Base-by-base conservation (phyloP, 345 rosid species). In the Acer yangbiense region DNA sequence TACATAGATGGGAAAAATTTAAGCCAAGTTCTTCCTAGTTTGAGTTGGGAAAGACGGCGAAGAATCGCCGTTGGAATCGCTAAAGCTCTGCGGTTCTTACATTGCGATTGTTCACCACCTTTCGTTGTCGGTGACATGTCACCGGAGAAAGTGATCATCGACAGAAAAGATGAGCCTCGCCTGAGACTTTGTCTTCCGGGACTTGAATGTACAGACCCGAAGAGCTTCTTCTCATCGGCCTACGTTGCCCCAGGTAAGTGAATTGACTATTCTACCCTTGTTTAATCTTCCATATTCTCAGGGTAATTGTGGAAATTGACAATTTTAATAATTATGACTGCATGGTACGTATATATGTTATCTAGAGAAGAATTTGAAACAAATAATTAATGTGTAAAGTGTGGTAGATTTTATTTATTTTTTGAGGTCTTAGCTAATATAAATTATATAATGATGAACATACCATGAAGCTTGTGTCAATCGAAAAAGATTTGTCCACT, bases 161-260 rank as follows among this genome's bases (percentile, higher is more conserved):
- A 88, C 76, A 77, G 72, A 14, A 85, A 83, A 32, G 89, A 80
- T 57, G 88, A 87, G 77, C 86, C 95, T 50, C 87, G 74, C 69
- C 80, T 95, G 64, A 81, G 80, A 64, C 32, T 88, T 52, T 82
- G 82, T 65, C 82, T 84, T 50, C 90, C 89, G 1, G 80, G 78
- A n/a, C 52, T 67, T 27, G 65, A 72, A 69, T 75, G 75, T 77
- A 60, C 69, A 16, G 87, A 85, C 29, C 12, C 80, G 73, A 88
- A 86, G 83, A n/a, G 77, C 68, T 77, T 81, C 71, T 52, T 73
- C 76, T 82, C 87, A 32, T 85, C 90, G 1, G 83, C 84, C 72
- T 87, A 87, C 76, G 80, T 65, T 71, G 92, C 93, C 21, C 94
- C 95, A 81, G 98, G 98, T 95, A 83, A 39, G n/a, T 70, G 6